Percentiles rank a stretch among this genome's conserved stretches.
These are phyloP conservation scores for Trichophyton schoenleinii DNA, from an alignment of 2,329 filamentous ascomycete genomes.

Conservation along the genomic window DNA sequence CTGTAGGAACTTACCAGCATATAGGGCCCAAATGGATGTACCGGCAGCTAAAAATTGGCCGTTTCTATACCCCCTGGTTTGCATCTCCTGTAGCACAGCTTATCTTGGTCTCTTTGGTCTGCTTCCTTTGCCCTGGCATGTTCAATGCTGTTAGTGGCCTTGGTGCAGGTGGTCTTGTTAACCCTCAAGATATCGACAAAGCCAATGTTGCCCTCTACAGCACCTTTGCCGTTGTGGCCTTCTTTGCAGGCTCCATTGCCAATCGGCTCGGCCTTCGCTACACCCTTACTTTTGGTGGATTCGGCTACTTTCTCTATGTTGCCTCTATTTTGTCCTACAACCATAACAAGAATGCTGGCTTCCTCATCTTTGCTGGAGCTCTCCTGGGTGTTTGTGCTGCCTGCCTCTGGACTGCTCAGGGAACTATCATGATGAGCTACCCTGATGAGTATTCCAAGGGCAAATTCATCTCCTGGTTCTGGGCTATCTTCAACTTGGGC, in stretches of 20 bases:
- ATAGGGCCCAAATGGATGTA: conserved; percentile 49
- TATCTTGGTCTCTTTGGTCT: conserved; percentile 56
- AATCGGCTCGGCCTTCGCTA: conserved; percentile 34
- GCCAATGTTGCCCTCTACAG: conserved; percentile 61
- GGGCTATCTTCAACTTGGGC: conserved; percentile 89
- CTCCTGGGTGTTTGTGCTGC: conserved; percentile 39
- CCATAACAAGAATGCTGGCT: conserved; percentile 36
- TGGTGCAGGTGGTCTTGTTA: conserved; percentile 50
- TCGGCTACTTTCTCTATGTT: conserved; percentile 39
- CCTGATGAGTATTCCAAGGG: conserved; percentile 71
- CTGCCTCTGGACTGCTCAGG: conserved; percentile 40
- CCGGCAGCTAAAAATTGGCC: conserved; percentile 45
- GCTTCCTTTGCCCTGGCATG: conserved; percentile 62
- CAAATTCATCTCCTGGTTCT: conserved; percentile 80
- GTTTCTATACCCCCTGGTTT: conserved; percentile 50
- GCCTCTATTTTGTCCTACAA: conserved; percentile 41
- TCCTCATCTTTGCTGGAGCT: conserved; percentile 39
- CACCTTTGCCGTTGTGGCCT: conserved; percentile 54
- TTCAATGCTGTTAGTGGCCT: conserved; percentile 56
- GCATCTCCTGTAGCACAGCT: conserved; percentile 63
- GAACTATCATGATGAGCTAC: conserved; percentile 60
- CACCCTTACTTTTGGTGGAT: conserved; percentile 35
- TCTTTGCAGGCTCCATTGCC: conserved; percentile 45
- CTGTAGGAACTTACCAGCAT: not conserved
- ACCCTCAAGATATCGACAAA: conserved; percentile 48